Conservation (phyloP, 768 basidiomycete species). For the Mycena indigotica region DNA sequence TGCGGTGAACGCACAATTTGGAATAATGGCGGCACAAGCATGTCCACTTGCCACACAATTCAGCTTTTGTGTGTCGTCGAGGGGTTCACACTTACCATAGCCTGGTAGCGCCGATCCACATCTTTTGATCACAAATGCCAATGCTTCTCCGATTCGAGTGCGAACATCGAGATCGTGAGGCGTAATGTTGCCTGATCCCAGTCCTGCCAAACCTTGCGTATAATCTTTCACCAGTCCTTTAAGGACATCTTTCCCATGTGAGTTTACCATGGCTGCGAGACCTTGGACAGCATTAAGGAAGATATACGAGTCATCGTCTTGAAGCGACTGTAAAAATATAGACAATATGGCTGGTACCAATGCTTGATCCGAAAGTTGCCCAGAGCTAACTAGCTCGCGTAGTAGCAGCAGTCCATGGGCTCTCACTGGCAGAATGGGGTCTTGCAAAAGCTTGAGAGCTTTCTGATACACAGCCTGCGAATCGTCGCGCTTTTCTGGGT, state of each 20-base stretch:
- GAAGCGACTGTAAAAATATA: constrained; percentile 81
- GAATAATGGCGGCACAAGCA: constrained; percentile 74
- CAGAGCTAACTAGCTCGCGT: constrained; percentile 67
- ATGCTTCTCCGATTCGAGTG: constrained; percentile 82
- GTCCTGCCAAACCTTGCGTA: constrained; percentile 50
- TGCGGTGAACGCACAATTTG: constrained; percentile 56
- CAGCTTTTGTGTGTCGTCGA: too few relatives aligned
- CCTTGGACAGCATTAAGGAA: constrained; percentile 93
- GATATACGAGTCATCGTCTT: constrained; percentile 95
- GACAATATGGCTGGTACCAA: constrained; percentile 82
- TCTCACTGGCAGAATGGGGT: constrained; percentile 90
- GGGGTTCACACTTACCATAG: constrained; percentile 67
- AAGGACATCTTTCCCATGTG: constrained; percentile 73
- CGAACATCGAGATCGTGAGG: constrained; percentile 72
- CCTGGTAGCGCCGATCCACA: constrained; percentile 68
- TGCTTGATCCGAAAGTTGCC: constrained; percentile 49
- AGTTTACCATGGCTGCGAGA: constrained; percentile 81
- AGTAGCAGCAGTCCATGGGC: constrained; percentile 88
- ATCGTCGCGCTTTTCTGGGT: constrained; percentile 38
- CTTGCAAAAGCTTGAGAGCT: constrained; percentile 84
- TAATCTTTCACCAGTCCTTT: constrained; percentile 70
- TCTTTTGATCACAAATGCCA: constrained; percentile 73
- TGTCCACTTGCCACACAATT: constrained; percentile 70
- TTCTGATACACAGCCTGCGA: constrained; percentile 78
- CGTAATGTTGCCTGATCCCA: constrained; percentile 47